phyloP scores from a whole-genome alignment of 495 filamentous ascomycete genomes.

The Penicillium antarcticum region DNA sequence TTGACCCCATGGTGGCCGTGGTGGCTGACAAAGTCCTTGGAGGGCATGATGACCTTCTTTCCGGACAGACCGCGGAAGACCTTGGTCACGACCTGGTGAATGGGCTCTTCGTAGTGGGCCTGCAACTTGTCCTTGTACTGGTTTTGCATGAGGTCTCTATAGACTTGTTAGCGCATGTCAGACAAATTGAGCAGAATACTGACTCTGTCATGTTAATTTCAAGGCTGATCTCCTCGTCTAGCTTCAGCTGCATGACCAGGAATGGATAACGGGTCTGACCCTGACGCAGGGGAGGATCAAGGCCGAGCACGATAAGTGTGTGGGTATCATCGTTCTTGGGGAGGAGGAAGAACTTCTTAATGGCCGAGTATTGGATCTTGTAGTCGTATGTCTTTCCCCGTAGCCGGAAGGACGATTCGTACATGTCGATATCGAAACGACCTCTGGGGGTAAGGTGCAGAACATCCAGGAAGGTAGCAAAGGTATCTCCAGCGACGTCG shows the following conservation, averaged over 20 bases:
- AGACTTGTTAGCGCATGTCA: conserved; percentile 11
- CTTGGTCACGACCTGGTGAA: conserved; percentile 86
- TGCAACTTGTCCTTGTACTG: conserved; percentile 89
- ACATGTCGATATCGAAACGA: conserved; percentile 99
- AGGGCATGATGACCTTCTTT: conserved; percentile 90
- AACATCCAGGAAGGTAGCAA: conserved; percentile 95
- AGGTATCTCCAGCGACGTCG: conserved; percentile 94
- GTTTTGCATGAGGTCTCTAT: conserved; percentile 60
- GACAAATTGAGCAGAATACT: conserved; percentile 25
- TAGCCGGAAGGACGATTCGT: conserved; percentile 94
- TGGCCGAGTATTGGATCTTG: conserved; percentile 95
- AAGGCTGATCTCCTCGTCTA: conserved; percentile 94
- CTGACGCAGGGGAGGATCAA: conserved; percentile 94
- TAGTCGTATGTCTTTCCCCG: conserved; percentile 99
- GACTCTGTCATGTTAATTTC: conserved; percentile 97
- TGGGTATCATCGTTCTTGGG: conserved; percentile 97
- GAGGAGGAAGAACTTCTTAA: conserved; percentile 98
- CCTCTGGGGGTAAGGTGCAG: conserved; percentile 98
- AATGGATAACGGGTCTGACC: conserved; percentile 98
- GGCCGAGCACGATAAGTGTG: conserved; percentile 87
- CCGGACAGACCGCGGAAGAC: conserved; percentile 91
- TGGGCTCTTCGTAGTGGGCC: conserved; percentile 84
- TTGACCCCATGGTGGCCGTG: conserved; percentile 94
- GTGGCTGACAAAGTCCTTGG: conserved; percentile 90
- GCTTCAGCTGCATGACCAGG: conserved; percentile 98